These are phyloP conservation scores for Lepidium sativum DNA, from an alignment of 345 rosid species.

Conservation along the genomic window DNA sequence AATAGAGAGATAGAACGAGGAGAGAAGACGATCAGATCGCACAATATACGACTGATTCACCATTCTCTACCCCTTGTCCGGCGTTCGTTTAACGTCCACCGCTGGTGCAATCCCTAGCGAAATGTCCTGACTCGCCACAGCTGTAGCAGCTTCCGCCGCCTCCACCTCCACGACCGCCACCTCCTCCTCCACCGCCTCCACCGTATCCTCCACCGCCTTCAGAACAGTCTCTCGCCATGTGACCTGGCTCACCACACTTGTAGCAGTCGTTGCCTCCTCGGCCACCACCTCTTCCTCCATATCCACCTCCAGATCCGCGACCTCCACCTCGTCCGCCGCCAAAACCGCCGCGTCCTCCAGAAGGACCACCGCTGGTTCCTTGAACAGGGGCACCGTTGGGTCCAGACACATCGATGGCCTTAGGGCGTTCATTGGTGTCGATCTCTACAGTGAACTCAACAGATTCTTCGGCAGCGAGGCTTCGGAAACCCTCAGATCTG, in stretches of 20 bases:
- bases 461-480: constrained; percentile 54
- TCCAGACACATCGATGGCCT: constrained; percentile 76
- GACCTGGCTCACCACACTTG: constrained; percentile 28
- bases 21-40: background rate
- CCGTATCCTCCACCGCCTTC: constrained; percentile 15
- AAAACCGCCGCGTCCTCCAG: constrained; percentile 25
- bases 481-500: constrained; percentile 65
- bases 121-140: constrained; percentile 54
- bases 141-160: constrained; percentile 21
- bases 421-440: constrained; percentile 48
- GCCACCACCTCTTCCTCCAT: constrained; percentile 19
- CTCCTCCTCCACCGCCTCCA: too few relatives aligned
- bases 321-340: constrained; percentile 26
- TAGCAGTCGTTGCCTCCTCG: constrained; percentile 24
- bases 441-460: constrained; percentile 46
- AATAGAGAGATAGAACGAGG: background rate
- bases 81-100: constrained; percentile 27
- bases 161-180: constrained; percentile 12
- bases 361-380: constrained; percentile 20
- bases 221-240: constrained; percentile 25
- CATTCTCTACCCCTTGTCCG: background rate
- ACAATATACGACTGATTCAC: background rate
- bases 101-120: constrained; percentile 75
- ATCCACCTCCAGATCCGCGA: constrained; percentile 14
- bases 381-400: constrained; percentile 35